Conservation (phyloP, 164 flowering plant genomes). For the Hamamelis virginiana region DNA sequence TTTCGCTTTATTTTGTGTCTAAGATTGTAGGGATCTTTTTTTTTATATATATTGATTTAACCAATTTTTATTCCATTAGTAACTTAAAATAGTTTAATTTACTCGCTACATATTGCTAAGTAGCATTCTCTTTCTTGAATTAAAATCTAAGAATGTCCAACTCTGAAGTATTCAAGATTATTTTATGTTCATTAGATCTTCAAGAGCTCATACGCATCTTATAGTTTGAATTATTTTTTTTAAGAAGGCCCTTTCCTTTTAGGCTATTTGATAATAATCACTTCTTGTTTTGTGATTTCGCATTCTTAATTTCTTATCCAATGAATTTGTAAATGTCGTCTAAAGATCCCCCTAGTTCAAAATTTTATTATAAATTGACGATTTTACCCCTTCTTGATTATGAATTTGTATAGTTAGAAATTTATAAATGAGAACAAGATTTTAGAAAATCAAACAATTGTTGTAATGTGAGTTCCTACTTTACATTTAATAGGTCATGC, state of each 20-base stretch:
- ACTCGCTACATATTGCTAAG: not conserved
- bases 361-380: no score
- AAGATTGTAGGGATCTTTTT: slow-evolving; percentile 16
- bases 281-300: no score
- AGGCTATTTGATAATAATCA: not conserved
- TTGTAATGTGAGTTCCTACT: no score
- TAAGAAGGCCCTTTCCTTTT: not conserved
- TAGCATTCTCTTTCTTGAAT: not conserved
- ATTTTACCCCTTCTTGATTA: no score
- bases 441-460: no score
- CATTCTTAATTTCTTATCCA: no score
- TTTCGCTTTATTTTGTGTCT: not conserved
- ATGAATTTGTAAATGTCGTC: no score
- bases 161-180: not conserved
- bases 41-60: not conserved
- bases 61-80: no score
- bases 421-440: no score
- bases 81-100: not conserved
- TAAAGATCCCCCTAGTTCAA: no score
- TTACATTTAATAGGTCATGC: no score
- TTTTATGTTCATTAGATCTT: not conserved
- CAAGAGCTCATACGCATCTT: not conserved
- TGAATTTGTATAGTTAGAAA: no score
- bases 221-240: not conserved
- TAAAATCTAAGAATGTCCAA: not conserved